Conservation (phyloP, 305 asterid genomes). For the Fraxinus sp. region DNA sequence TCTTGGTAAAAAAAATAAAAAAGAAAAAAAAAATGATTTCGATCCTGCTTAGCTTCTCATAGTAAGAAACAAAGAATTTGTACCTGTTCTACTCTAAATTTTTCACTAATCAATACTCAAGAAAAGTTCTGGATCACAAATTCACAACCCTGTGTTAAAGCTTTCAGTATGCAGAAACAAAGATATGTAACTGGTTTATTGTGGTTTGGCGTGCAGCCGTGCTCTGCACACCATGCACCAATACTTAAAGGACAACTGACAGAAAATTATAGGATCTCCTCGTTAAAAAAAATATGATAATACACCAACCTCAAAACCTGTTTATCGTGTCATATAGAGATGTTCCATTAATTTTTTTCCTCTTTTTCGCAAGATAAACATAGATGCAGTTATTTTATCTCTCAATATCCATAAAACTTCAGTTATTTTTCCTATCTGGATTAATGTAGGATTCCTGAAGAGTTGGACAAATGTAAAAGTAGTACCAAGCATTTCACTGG, state of each 20-base stretch:
- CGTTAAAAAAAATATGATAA: background rate
- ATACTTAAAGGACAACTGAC: background rate
- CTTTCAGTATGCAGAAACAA: background rate
- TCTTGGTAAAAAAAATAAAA: background rate
- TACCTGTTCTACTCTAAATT: background rate
- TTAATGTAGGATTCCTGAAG: background rate
- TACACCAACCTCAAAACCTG: conserved; percentile 1
- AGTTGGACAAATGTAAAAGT: background rate
- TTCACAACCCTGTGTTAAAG: background rate
- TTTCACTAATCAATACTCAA: background rate
- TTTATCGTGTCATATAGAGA: background rate
- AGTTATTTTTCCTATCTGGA: background rate
- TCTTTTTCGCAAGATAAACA: background rate
- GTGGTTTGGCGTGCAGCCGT: background rate
- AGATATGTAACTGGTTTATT: background rate
- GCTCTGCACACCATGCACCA: background rate
- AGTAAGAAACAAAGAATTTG: background rate
- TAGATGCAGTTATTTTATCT: background rate
- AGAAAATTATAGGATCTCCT: conserved; percentile 1
- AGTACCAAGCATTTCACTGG: background rate
- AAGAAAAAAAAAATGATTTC: background rate
- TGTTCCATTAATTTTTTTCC: background rate
- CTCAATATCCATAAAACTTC: background rate
- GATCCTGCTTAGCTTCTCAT: conserved; percentile 10
- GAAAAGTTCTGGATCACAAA: background rate